These are phyloP conservation scores for Termitomyces sp. DNA, from an alignment of 768 basidiomycete genomes.

Conservation along the genomic window DNA sequence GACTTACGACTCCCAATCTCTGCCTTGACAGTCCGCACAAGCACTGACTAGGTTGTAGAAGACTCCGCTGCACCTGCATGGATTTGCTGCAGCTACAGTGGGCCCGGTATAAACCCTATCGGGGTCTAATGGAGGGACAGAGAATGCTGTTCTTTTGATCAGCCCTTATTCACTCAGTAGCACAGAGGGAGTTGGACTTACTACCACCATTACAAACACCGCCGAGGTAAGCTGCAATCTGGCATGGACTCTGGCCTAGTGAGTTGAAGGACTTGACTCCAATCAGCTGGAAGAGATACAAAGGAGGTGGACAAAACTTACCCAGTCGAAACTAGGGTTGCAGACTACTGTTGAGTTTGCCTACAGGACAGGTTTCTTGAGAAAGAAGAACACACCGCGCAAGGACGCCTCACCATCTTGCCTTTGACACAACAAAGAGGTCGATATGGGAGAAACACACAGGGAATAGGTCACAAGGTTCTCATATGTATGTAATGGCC, in stretches of 20 bases:
- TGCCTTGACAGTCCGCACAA: constrained; percentile 44
- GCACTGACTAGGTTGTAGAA: constrained; percentile 47
- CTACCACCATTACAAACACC: constrained; percentile 34
- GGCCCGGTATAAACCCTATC: constrained; percentile 34
- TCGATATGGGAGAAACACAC: neutral
- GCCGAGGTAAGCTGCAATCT: constrained; percentile 34
- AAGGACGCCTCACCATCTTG: constrained; percentile 9
- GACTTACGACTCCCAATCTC: constrained; percentile 24
- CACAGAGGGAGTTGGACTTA: constrained; percentile 12
- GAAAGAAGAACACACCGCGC: neutral
- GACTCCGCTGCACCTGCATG: constrained; percentile 46
- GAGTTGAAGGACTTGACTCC: constrained; percentile 32
- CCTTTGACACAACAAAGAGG: neutral
- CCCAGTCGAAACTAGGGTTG: constrained; percentile 3
- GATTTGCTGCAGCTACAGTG: constrained; percentile 22
- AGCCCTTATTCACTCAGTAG: neutral
- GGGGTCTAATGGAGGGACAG: constrained; percentile 22
- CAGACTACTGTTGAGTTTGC: constrained; percentile 14
- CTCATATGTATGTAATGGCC: neutral
- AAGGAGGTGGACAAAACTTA: neutral
- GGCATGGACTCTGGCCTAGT: constrained; percentile 34
- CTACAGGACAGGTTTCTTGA: constrained; percentile 6
- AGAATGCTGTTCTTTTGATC: constrained; percentile 23
- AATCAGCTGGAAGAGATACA: neutral
- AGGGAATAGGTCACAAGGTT: neutral